Evolutionary conservation across 495 filamentous ascomycete species (phyloP).

Genomic region (Podospora pseudoanserina): DNA sequence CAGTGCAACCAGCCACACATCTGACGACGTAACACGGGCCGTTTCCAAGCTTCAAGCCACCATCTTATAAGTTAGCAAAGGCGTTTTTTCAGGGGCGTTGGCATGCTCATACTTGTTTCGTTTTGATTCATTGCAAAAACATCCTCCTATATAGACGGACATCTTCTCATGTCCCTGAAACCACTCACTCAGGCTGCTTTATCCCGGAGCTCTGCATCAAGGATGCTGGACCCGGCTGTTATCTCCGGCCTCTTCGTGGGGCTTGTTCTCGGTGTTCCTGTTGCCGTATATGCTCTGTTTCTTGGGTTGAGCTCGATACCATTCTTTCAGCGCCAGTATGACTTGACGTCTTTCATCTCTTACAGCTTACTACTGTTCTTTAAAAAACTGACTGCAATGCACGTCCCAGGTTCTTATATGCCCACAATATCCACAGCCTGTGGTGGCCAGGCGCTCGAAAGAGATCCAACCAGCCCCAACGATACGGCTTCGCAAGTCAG

Average conservation of each 20-base stretch:
- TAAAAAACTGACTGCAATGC: neutral
- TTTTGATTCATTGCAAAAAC: neutral
- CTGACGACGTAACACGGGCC: neutral
- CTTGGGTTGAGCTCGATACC: constrained; percentile 46
- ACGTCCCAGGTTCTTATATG: constrained; percentile 67
- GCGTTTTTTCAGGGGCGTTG: neutral
- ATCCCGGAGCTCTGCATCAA: neutral
- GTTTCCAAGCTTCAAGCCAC: neutral
- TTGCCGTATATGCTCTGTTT: constrained; percentile 44
- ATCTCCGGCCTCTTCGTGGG: constrained; percentile 24
- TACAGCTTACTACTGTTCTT: neutral
- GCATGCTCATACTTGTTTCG: neutral
- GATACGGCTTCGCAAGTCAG: constrained; percentile 80
- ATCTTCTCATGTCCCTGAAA: no score
- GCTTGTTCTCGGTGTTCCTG: constrained; percentile 41
- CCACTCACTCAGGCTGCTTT: no score
- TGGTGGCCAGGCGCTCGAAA: constrained; percentile 49
- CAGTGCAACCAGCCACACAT: neutral
- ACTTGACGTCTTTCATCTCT: constrained; percentile 9
- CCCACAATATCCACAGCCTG: constrained; percentile 65
- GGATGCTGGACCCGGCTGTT: neutral
- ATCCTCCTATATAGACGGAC: no score
- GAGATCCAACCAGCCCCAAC: constrained; percentile 66
- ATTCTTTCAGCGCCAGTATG: constrained; percentile 59
- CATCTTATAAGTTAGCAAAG: neutral